Conservation (phyloP, 2,329 filamentous ascomycete genomes). For the Aplosporella prunicola region DNA sequence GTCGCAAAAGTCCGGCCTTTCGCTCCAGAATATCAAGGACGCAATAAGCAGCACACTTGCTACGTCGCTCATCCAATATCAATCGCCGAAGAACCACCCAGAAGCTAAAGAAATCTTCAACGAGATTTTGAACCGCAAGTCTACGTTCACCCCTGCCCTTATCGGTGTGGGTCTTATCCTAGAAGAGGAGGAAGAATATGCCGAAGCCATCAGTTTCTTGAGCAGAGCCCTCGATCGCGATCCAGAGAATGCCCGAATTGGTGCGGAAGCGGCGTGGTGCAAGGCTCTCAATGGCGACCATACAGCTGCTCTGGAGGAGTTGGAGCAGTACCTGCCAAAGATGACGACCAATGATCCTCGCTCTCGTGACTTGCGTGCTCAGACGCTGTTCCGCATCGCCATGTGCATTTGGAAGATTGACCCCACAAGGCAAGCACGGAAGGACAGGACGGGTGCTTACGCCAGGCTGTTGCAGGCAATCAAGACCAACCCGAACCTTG, state of each 20-base stretch:
- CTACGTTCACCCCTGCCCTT: slow-evolving; percentile 67
- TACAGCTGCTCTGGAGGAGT: slow-evolving; percentile 53
- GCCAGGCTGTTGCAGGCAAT: slow-evolving; percentile 72
- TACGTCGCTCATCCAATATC: slow-evolving; percentile 82
- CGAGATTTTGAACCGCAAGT: slow-evolving; percentile 64
- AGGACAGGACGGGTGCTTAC: slow-evolving; percentile 74
- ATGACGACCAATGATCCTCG: slow-evolving; percentile 54
- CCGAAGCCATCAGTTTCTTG: slow-evolving; percentile 71
- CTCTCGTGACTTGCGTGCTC: slow-evolving; percentile 64
- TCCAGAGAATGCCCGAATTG: slow-evolving; percentile 63
- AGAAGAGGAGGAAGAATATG: slow-evolving; percentile 85
- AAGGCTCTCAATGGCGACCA: slow-evolving; percentile 75
- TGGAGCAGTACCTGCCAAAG: slow-evolving; percentile 59
- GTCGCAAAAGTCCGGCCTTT: slow-evolving; percentile 56
- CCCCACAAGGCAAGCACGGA: slow-evolving; percentile 62
- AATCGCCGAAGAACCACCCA: slow-evolving; percentile 78
- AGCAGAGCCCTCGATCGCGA: slow-evolving; percentile 66
- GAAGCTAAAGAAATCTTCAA: slow-evolving; percentile 86
- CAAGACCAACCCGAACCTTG: slow-evolving; percentile 78
- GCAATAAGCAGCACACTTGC: slow-evolving; percentile 68
- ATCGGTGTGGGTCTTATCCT: slow-evolving; percentile 86
- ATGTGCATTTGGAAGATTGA: slow-evolving; percentile 81
- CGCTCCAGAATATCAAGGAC: slow-evolving; percentile 50
- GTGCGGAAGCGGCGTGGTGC: slow-evolving; percentile 85
- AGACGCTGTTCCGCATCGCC: slow-evolving; percentile 79